Percentiles rank a stretch among this genome's conserved stretches.
Evolutionary conservation across 2,329 filamentous ascomycete species (phyloP).

Genomic region (Myriosclerotinia duriaeana): DNA sequence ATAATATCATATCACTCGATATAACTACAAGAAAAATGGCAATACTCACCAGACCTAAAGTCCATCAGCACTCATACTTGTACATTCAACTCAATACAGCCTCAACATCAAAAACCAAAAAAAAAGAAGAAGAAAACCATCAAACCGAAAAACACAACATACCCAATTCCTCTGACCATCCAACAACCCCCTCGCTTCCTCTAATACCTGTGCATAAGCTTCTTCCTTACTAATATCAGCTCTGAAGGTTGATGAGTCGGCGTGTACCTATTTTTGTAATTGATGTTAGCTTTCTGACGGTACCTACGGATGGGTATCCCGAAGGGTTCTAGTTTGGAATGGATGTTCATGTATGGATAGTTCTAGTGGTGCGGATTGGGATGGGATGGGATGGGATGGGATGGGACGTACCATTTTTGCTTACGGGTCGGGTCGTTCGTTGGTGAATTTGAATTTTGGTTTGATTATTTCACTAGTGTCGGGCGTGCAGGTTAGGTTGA

Average conservation of each 20-base stretch:
- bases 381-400: no score
- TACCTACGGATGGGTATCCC: background rate
- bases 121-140: no score
- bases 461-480: no score
- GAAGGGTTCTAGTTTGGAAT: background rate
- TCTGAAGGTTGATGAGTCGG: constrained; percentile 73
- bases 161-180: constrained; percentile 80
- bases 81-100: background rate
- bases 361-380: no score
- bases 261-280: constrained; percentile 50
- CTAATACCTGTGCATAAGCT: constrained; percentile 71
- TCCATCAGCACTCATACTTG: background rate
- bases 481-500: no score
- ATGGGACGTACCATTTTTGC: background rate
- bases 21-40: background rate
- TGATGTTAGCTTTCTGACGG: background rate
- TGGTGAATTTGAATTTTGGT: no score
- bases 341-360: no score
- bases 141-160: constrained; percentile 25
- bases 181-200: constrained; percentile 68
- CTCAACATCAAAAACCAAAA: background rate
- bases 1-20: constrained; percentile 24
- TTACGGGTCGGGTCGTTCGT: no score
- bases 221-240: constrained; percentile 66
- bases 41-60: constrained; percentile 13